Conservation (phyloP, 208 protist species). For the Leishmania lainsoni region DNA sequence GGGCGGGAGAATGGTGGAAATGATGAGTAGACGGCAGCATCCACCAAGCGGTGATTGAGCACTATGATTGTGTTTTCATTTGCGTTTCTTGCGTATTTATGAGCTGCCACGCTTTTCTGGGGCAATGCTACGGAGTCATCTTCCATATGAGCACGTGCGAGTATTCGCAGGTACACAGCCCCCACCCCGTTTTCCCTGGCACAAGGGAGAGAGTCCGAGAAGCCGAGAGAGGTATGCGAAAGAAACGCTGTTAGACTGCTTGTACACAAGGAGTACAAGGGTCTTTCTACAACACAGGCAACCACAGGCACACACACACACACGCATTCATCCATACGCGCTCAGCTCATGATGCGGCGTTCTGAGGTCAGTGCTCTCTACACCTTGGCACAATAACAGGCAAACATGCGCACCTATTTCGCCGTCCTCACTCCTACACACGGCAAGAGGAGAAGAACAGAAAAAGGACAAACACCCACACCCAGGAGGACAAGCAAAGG, state of each 20-base stretch:
- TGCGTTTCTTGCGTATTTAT: background rate
- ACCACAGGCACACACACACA: conserved; percentile 1
- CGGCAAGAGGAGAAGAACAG: background rate
- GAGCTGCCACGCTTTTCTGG: background rate
- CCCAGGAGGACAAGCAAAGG: background rate
- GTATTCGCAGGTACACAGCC: background rate
- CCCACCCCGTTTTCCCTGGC: background rate
- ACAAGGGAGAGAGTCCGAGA: background rate
- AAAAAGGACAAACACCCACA: background rate
- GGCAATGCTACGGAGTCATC: background rate
- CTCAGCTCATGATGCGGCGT: background rate
- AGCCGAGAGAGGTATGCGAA: background rate
- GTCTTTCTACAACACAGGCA: background rate
- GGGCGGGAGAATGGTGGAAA: background rate
- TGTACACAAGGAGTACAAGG: conserved; percentile 2
- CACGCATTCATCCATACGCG: background rate
- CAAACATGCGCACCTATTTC: background rate
- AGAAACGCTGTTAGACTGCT: background rate
- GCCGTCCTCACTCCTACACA: background rate
- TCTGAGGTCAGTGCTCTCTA: background rate
- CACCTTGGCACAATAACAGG: background rate
- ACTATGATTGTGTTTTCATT: background rate
- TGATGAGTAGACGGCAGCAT: background rate
- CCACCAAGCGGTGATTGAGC: background rate
- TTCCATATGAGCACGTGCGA: background rate